Conservation (phyloP, 495 filamentous ascomycete species). For the Aspergillus bertholletiae region DNA sequence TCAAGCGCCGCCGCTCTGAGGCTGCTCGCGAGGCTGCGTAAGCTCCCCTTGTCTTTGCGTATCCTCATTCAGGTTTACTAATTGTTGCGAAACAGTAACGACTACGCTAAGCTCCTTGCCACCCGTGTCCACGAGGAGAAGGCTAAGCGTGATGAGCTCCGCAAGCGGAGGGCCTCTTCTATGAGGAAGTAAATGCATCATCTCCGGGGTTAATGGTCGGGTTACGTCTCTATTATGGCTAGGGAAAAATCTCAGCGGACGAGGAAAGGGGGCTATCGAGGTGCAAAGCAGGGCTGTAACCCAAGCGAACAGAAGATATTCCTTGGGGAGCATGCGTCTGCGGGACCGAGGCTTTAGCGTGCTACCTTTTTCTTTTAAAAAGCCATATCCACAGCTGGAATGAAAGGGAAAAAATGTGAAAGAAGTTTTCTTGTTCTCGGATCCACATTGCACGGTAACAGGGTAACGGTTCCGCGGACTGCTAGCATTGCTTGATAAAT, state of each 20-base stretch:
- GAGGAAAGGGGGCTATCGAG: conserved; percentile 12
- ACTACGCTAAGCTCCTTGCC: conserved; percentile 90
- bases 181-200: conserved; percentile 78
- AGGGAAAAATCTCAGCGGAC: conserved; percentile 24
- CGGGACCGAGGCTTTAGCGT: conserved; percentile 4
- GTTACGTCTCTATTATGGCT: conserved; percentile 29
- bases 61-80: conserved; percentile 29
- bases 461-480: neutral
- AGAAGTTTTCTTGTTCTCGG: conserved; percentile 5
- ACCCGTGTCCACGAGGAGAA: conserved; percentile 95
- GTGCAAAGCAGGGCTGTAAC: conserved; percentile 5
- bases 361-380: conserved; percentile 1
- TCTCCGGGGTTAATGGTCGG: conserved; percentile 37
- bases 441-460: neutral
- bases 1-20: conserved; percentile 96
- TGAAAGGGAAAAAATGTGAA: conserved; percentile 8
- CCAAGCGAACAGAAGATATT: conserved; percentile 6
- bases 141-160: conserved; percentile 80
- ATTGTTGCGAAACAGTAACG: conserved; percentile 49
- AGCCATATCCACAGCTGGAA: conserved; percentile 5
- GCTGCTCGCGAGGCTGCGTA: conserved; percentile 98
- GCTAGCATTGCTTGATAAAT: neutral
- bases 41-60: conserved; percentile 33
- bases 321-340: conserved; percentile 1
- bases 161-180: conserved; percentile 93